A percentile compares a stretch with the other conserved stretches of the same genome.
Evolutionary conservation across 148 eudicot genomes (phyloP).

Genomic region (Arctostaphylos glauca): DNA sequence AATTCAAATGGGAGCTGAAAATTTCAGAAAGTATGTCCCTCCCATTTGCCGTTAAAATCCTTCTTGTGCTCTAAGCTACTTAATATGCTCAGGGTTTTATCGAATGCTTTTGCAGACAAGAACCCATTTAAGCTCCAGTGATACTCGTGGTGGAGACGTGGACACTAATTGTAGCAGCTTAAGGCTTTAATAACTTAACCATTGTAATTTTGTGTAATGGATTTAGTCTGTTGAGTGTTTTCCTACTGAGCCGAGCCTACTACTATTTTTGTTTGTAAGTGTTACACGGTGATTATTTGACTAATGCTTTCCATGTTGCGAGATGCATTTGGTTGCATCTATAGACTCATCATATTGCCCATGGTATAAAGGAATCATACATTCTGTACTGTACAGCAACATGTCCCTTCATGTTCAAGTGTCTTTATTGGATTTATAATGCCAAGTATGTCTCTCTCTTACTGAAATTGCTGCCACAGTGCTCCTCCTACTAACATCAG

Average conservation of each 20-base stretch:
- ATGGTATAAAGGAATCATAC: background rate
- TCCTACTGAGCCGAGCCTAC: background rate
- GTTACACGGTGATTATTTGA: background rate
- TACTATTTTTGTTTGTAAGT: background rate
- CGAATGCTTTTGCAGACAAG: background rate
- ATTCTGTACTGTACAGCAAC: background rate
- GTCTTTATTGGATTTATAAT: background rate
- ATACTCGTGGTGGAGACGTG: background rate
- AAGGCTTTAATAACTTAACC: background rate
- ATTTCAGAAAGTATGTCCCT: background rate
- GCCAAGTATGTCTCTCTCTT: background rate
- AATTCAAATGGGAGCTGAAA: background rate
- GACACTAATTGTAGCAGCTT: background rate
- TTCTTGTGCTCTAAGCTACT: background rate
- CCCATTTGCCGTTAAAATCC: background rate
- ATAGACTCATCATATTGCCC: background rate
- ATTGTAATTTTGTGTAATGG: background rate
- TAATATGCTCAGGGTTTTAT: background rate
- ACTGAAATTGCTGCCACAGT: background rate
- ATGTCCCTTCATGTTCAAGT: background rate
- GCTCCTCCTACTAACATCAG: constrained; percentile 15
- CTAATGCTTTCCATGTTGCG: background rate
- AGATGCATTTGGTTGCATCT: background rate
- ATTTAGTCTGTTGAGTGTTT: background rate
- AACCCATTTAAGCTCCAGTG: background rate